Evolutionary conservation across 1,284 basidiomycete genomes (phyloP).

Genomic region (Pseudozyma sp.): DNA sequence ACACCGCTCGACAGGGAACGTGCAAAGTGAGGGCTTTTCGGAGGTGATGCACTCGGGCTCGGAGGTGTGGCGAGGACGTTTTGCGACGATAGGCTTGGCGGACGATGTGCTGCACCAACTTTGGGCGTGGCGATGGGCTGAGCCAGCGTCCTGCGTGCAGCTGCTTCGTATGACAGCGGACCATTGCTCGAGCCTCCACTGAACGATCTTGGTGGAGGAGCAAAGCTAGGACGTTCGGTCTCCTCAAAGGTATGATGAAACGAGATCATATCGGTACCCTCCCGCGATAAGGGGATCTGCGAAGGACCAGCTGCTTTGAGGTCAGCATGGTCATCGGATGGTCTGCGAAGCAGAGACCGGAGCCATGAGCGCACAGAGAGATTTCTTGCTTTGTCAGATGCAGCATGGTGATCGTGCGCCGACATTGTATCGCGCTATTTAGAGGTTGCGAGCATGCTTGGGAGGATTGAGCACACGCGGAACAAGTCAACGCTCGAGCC

Average conservation of each 20-base stretch:
- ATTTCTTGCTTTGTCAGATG: constrained; percentile 14
- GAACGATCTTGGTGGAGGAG: constrained; percentile 41
- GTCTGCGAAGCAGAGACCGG: constrained; percentile 19
- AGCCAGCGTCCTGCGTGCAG: constrained; percentile 18
- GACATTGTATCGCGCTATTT: constrained; percentile 8
- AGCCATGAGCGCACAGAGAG: constrained; percentile 34
- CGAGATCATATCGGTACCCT: constrained; percentile 38
- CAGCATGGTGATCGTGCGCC: constrained; percentile 1
- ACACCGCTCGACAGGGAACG: constrained; percentile 30
- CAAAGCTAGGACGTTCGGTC: constrained; percentile 19
- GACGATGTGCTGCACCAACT: constrained; percentile 7
- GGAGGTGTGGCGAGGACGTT: constrained; percentile 7
- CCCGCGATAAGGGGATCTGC: neutral
- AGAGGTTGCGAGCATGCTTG: neutral
- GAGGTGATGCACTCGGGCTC: constrained; percentile 15
- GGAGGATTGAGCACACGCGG: neutral
- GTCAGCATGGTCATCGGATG: constrained; percentile 13
- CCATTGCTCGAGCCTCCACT: constrained; percentile 31
- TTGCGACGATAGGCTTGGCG: constrained; percentile 5
- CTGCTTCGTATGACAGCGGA: constrained; percentile 18
- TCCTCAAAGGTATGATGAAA: constrained; percentile 46
- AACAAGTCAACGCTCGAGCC: too few relatives aligned
- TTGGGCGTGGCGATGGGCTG: constrained; percentile 28
- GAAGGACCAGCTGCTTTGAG: neutral
- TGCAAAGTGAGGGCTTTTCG: constrained; percentile 19